Evolutionary conservation across 2,329 filamentous ascomycete species (phyloP).

Genomic region (Penicillium sp.): DNA sequence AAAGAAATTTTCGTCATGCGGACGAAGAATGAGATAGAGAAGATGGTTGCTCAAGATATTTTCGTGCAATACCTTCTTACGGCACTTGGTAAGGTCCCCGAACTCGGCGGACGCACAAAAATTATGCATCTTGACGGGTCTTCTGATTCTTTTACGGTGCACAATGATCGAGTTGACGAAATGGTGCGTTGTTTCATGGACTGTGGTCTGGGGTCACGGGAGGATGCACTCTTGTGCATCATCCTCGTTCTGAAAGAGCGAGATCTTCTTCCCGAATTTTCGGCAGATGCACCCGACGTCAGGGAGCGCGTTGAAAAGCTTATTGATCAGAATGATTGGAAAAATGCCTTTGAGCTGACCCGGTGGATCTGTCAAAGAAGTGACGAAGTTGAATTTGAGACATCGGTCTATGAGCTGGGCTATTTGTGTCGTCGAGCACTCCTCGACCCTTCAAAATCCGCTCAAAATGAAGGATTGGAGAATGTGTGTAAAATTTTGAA

Average conservation of each 20-base stretch:
- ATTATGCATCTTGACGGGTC: slow-evolving; percentile 10
- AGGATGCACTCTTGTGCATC: slow-evolving; percentile 30
- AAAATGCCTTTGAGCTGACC: slow-evolving; percentile 14
- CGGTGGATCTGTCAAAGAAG: slow-evolving; percentile 25
- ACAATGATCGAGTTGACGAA: slow-evolving; percentile 20
- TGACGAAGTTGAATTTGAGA: slow-evolving; percentile 19
- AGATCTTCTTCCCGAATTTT: slow-evolving; percentile 18
- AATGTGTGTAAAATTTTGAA: slow-evolving; percentile 4
- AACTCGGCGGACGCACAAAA: slow-evolving; percentile 13
- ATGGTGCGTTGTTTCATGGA: slow-evolving; percentile 22
- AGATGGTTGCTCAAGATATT: slow-evolving; percentile 31
- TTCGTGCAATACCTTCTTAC: slow-evolving; percentile 26
- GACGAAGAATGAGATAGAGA: slow-evolving; percentile 19
- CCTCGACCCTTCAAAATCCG: slow-evolving; percentile 3
- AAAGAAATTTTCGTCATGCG: slow-evolving; percentile 20
- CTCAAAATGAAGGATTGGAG: slow-evolving; percentile 10
- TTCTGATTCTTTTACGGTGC: slow-evolving; percentile 11
- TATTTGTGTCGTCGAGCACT: slow-evolving; percentile 24
- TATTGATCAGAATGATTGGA: slow-evolving; percentile 15
- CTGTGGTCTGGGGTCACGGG: slow-evolving; percentile 19
- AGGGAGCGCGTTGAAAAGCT: slow-evolving; percentile 6
- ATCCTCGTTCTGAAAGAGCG: slow-evolving; percentile 20
- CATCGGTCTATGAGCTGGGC: slow-evolving; percentile 21
- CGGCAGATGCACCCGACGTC: slow-evolving; percentile 13
- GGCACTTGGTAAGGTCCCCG: slow-evolving; percentile 7